Conservation (phyloP, 2,329 filamentous ascomycete genomes). For the Alternaria dauci region DNA sequence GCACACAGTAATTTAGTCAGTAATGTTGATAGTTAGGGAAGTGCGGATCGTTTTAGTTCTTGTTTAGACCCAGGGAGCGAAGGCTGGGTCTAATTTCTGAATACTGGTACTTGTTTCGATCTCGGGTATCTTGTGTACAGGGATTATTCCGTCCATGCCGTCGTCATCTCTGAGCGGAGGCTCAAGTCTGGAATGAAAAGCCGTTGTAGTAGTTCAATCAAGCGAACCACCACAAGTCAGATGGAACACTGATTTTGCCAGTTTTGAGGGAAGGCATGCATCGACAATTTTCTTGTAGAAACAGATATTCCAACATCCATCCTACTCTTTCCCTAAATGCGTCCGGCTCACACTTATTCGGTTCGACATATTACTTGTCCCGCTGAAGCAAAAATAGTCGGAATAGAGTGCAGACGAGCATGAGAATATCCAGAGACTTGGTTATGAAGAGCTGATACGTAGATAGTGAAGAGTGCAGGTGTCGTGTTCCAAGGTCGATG, state of each 20-base stretch:
- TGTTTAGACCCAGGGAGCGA: background rate
- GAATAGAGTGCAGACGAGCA: background rate
- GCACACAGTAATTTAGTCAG: background rate
- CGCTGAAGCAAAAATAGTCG: background rate
- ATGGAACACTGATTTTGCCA: background rate
- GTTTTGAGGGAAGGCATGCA: background rate
- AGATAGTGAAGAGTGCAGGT: background rate
- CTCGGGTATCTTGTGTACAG: background rate
- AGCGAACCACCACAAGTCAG: background rate
- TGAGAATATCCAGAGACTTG: rapidly evolving
- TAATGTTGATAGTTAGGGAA: background rate
- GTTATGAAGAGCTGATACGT: background rate
- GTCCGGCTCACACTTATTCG: background rate
- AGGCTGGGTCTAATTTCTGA: background rate
- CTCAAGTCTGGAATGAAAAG: background rate
- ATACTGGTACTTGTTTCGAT: background rate
- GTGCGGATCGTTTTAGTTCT: background rate
- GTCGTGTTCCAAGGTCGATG: background rate
- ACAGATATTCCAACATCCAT: background rate
- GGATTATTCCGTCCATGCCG: background rate
- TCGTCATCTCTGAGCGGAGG: background rate
- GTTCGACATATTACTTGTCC: background rate
- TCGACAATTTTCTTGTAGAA: background rate
- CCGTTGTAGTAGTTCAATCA: background rate
- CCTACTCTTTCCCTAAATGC: background rate